phyloP scores from a whole-genome alignment of 257 asterid genomes.

The Lithospermum erythrorhizon region DNA sequence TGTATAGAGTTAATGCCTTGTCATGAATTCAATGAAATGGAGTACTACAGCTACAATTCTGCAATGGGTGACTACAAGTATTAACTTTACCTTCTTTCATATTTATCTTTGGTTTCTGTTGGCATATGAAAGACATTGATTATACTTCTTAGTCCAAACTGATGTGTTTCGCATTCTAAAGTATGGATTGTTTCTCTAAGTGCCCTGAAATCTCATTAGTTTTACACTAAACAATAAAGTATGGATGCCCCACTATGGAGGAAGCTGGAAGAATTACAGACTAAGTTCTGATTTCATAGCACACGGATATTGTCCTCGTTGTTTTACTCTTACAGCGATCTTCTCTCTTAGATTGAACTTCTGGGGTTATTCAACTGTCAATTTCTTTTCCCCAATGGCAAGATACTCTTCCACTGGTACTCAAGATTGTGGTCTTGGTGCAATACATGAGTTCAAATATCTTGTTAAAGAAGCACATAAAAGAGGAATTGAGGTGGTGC shows the following conservation, averaged over 20 bases:
- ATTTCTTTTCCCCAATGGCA: constrained; percentile 92
- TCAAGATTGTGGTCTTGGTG: constrained; percentile 50
- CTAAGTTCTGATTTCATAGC: no score
- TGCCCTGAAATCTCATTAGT: not conserved
- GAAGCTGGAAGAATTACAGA: no score
- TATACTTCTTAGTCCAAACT: not conserved
- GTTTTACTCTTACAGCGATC: constrained; percentile 9
- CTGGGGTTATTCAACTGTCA: constrained; percentile 97
- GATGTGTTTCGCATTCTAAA: not conserved
- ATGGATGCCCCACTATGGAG: no score
- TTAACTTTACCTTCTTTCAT: constrained; percentile 14
- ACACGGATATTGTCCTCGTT: not conserved
- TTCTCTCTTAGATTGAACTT: constrained; percentile 63
- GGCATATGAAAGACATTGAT: not conserved
- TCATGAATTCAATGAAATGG: constrained; percentile 95
- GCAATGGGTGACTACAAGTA: constrained; percentile 91
- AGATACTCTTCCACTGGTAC: constrained; percentile 70
- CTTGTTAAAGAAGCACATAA: constrained; percentile 96
- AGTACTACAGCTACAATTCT: constrained; percentile 84
- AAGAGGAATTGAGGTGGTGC: constrained; percentile 77
- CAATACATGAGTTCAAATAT: constrained; percentile 75
- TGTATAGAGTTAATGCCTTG: constrained; percentile 99
- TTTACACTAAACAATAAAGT: no score
- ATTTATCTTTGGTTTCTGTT: not conserved
- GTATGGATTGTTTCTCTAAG: not conserved